A percentile compares a stretch with the other conserved stretches of the same genome.
These are phyloP conservation scores for Amaranthus tricolor DNA, from an alignment of 179 eudicot species.

Conservation along the genomic window DNA sequence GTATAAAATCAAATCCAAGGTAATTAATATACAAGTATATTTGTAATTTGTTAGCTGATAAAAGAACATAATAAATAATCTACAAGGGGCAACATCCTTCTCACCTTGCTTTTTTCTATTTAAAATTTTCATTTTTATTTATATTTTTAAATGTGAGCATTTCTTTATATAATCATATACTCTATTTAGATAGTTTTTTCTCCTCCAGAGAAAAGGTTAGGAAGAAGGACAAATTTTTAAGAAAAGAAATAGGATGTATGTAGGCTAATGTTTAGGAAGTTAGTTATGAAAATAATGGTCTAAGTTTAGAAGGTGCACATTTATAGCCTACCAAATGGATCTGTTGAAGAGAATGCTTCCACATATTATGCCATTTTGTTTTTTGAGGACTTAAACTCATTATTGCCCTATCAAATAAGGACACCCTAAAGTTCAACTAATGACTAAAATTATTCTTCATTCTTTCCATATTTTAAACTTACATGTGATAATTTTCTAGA, in stretches of 20 bases:
- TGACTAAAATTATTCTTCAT: constrained; percentile 1
- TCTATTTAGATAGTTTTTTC: not conserved
- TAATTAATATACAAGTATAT: not conserved
- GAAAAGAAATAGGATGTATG: not conserved
- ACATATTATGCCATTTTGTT: constrained; percentile 33
- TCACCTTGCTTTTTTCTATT: not conserved
- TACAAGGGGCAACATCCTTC: no score
- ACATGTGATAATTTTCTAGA: not conserved
- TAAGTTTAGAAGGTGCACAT: constrained; percentile 14
- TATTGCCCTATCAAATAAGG: constrained; percentile 12
- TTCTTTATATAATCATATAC: not conserved
- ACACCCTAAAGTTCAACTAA: constrained; percentile 9
- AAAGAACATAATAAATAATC: no score
- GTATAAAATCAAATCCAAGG: no score
- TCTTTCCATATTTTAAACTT: not conserved
- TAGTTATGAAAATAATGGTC: constrained; percentile 27
- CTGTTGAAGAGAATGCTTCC: constrained; percentile 16
- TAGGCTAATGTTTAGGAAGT: constrained; percentile 32
- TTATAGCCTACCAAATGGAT: constrained; percentile 29
- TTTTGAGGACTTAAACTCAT: constrained; percentile 24
- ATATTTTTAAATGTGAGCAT: not conserved
- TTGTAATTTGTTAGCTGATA: no score
- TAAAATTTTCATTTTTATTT: not conserved
- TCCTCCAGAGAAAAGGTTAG: not conserved
- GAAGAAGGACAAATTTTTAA: not conserved